Evolutionary conservation across 805 yeast species (phyloP).

Genomic region (Clavispora vitiphila): DNA sequence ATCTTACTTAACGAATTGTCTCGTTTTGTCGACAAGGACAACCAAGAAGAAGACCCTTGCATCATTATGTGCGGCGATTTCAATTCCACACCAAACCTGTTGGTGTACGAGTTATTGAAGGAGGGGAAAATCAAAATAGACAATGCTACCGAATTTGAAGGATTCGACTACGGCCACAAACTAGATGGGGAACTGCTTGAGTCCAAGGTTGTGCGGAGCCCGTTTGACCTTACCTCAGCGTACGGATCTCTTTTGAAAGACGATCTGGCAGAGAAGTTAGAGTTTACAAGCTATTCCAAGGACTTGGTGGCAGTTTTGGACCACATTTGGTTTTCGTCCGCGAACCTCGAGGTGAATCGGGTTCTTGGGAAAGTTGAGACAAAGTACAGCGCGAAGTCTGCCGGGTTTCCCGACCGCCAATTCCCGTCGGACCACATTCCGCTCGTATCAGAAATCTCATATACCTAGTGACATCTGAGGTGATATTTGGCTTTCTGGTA

Average conservation of each 20-base stretch:
- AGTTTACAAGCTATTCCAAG: conserved; percentile 38
- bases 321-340: conserved; percentile 49
- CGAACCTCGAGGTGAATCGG: conserved; percentile 34
- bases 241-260: conserved; percentile 15
- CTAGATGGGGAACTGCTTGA: conserved; percentile 10
- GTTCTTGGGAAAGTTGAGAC: conserved; percentile 50
- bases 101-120: conserved; percentile 42
- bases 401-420: conserved; percentile 50
- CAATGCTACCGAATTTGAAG: conserved; percentile 9
- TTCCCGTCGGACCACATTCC: conserved; percentile 58
- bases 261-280: conserved; percentile 6
- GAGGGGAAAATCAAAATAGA: conserved; percentile 16
- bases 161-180: conserved; percentile 13
- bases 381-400: conserved; percentile 20
- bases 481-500: too few relatives aligned
- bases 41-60: conserved; percentile 11
- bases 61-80: conserved; percentile 53
- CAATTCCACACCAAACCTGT: conserved; percentile 47
- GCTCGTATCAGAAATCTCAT: conserved; percentile 22
- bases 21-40: conserved; percentile 7
- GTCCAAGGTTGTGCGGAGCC: conserved; percentile 11
- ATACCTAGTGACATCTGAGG: too few relatives aligned
- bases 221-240: conserved; percentile 13
- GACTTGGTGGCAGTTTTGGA: conserved; percentile 51
- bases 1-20: conserved; percentile 19